Conservation (phyloP, 345 rosid species). For the Linum tenue region DNA sequence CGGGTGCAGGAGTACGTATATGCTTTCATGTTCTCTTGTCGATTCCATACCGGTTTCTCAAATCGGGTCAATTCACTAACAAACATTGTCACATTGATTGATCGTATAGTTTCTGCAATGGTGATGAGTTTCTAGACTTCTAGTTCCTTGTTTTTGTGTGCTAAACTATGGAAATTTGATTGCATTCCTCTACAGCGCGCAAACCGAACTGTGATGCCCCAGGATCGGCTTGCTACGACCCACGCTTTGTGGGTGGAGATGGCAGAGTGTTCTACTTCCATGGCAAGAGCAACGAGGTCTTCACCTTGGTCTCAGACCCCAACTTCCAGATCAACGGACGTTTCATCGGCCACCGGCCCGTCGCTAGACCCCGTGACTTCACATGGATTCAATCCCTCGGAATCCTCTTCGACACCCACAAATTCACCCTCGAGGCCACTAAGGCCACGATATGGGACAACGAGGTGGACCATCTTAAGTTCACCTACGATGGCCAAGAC, state of each 20-base stretch:
- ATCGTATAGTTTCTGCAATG: too few species aligned
- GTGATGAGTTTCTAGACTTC: too few species aligned
- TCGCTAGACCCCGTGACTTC: slow-evolving; percentile 37
- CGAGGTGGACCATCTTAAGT: slow-evolving; percentile 15
- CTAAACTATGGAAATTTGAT: background rate
- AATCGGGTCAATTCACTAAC: background rate
- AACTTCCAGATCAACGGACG: slow-evolving; percentile 44
- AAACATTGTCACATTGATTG: too few species aligned
- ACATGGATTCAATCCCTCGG: slow-evolving; percentile 55
- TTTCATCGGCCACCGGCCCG: slow-evolving; percentile 48
- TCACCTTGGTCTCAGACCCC: slow-evolving; percentile 42
- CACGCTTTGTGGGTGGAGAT: slow-evolving; percentile 52
- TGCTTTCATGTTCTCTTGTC: too few species aligned
- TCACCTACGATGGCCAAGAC: slow-evolving; percentile 11
- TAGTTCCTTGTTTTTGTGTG: too few species aligned
- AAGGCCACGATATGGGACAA: slow-evolving; percentile 16
- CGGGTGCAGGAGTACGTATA: slow-evolving; percentile 23
- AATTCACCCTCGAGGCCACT: slow-evolving; percentile 15
- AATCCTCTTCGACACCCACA: slow-evolving; percentile 25
- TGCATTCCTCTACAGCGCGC: slow-evolving; percentile 13
- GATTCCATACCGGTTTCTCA: background rate
- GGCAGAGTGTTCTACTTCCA: slow-evolving; percentile 56
- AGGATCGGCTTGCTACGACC: slow-evolving; percentile 52
- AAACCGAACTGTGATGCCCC: slow-evolving; percentile 39
- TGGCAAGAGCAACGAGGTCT: slow-evolving; percentile 41